Evolutionary conservation across 371 early-diverging fungal genomes (phyloP), one percentile per base, ranked within the genome.

Genomic region (Haplosporangium sp.): DNA sequence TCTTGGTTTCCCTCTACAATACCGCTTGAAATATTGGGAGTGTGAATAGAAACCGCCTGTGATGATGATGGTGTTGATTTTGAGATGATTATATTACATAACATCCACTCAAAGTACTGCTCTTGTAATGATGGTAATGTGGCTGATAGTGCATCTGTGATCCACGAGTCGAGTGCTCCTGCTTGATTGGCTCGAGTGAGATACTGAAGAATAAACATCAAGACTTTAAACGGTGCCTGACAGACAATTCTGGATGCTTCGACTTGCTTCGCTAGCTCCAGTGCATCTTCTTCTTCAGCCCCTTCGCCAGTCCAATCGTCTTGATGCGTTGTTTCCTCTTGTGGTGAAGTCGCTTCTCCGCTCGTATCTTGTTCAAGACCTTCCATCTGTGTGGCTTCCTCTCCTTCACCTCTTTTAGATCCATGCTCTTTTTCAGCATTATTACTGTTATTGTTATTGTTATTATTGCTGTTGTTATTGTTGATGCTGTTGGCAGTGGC

Each of bases 61-160:
- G 40, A 7, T 7, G 39, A 9, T 19, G 39, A 38, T n/a, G 40
- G n/a, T 7, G 39, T 20, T 19, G 39, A 38, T n/a, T 17, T 19
- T 5, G 59, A 11, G 15, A 19, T 20, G 8, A 56, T 15, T n/a
- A 59, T 15, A 38, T 10, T n/a, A 13, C 59, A 59, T 17, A 59
- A 38, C 48, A 72, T 50, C 79, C 79, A 78, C 38, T 74, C 71
- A 67, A 78, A 78, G 42, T 78, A 78, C 9, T 65, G 64, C 35
- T 70, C 71, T 52, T 71, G 74, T 17, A 78, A 38, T 7, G 44
- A 35, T 2, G 19, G 47, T 0, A 73, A 59, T 0, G 79, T 78
- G 3, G 71, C 79, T 3, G 79, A 73, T 9, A 78, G 56, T 1
- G 74, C 74, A 34, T 78, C 79, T n/a, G 67, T 60, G 74, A 78